Evolutionary conservation across 129 eudicot species (phyloP).

Genomic region (Lactuca sativa): DNA sequence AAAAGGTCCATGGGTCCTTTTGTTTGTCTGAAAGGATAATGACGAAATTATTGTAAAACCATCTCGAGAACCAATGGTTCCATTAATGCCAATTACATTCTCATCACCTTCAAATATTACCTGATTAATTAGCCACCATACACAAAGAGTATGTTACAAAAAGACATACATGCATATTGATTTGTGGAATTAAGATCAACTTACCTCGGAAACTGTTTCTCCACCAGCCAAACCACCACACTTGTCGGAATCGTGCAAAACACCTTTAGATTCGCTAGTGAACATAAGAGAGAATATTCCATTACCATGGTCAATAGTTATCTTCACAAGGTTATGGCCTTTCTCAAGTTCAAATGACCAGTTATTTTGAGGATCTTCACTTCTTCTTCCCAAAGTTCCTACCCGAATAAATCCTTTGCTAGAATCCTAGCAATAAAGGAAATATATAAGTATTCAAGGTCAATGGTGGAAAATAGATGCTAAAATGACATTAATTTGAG

Average conservation of each 20-base stretch:
- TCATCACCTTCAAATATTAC: background rate
- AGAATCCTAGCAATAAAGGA: background rate
- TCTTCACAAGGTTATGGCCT: background rate
- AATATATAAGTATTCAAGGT: too few species aligned
- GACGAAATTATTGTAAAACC: background rate
- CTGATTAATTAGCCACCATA: background rate
- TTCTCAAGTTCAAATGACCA: background rate
- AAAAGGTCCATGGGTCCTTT: slow-evolving; percentile 10
- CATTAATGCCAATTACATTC: background rate
- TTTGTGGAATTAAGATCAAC: background rate
- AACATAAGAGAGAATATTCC: background rate
- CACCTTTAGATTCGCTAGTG: background rate
- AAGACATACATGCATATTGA: background rate
- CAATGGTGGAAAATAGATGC: too few species aligned
- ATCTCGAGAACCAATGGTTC: background rate
- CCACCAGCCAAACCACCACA: background rate
- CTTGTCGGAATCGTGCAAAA: background rate
- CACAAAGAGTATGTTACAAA: background rate
- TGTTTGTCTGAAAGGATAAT: background rate
- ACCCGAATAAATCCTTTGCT: background rate
- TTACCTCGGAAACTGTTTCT: background rate
- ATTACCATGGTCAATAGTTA: background rate
- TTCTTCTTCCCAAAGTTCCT: background rate
- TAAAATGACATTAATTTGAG: too few species aligned
- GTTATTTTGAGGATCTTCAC: background rate